Base-by-base conservation (phyloP, 225 moss, liverwort and hornwort genomes). In the Polytrichum formosum region DNA sequence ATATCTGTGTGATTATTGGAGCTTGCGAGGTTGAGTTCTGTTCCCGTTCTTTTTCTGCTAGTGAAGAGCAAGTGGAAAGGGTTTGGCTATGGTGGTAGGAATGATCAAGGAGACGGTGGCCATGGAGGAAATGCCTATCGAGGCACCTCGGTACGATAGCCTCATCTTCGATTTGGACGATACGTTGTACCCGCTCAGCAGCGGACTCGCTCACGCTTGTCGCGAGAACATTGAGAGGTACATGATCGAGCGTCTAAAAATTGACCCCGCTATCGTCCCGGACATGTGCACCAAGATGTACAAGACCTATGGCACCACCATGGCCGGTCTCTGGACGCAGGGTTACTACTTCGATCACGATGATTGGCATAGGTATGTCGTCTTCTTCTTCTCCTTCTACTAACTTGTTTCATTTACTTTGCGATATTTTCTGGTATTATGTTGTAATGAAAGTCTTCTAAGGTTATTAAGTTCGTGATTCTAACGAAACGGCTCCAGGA, bases 281-380 rank as follows among this genome's bases (percentile, higher is more conserved):
- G 81, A 69, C 4, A 6, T 86, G 65, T 89, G 89, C 70, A n/a
- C 61, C 2, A 65, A 20, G 63, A 79, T 86, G 10, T 89, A 89
- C 77, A 81, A 75, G 60, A 2, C 27, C 5, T 16, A 81, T 73
- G 89, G 89, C 28, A 89, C 89, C 19, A 83, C 89, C 6, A 83
- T 89, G 89, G 89, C 89, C 16, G 89, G 89, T 55, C 86, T 89
- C 65, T 81, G 85, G 82, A 72, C 81, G 20, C 77, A 77, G 71
- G 86, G 89, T 28, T 79, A 80, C 63, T 78, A 75, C 56, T 81
- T 89, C 64, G 86, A 89, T 66, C 79, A 81, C 54, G 83, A 86
- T 60, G 83, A 89, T 16, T 89, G 79, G 64, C 86, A 89, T 73
- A 77, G 67, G 87, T 84, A 31, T 30, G 70, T 61, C 16, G 13